Evolutionary conservation across 352 stramenopile genomes (phyloP), one percentile per base, ranked within the genome.

Genomic region (Detonula confervacea): DNA sequence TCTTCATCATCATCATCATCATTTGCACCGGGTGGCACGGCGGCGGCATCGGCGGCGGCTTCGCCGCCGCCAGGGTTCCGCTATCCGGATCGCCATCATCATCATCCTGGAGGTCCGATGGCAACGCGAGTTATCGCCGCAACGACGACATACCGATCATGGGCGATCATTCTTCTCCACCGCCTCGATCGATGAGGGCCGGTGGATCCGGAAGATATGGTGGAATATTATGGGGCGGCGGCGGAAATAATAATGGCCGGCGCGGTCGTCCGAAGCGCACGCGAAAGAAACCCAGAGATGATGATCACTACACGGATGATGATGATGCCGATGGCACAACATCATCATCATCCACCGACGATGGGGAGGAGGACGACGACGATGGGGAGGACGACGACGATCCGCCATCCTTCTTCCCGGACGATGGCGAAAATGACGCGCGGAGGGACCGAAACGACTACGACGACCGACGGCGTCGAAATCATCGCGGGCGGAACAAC

Each of bases 81-180:
- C 47, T 59, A 44, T 47, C 20, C n/a, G 44, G 39, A 29, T 20
- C 30, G 16, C 37, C 47, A 30, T 33, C 60, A 16, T 20, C 47
- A n/a, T 66, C 68, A 66, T 54, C 47, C 16, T 46, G 22, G 2
- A 67, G 65, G 60, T 14, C 39, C 18, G 24, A 46, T 18, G 35
- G 33, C 14, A 60, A 46, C 24, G 29, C 44, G 2, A 27, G 25
- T 20, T 66, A 70, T 75, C 63, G 35, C 30, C 20, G 30, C 44
- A 35, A 64, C 39, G 46, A 59, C 42, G 76, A 84, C 51, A 57
- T 84, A n/a, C 77, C 77, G n/a, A 74, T 85, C 29, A 62, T 85
- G 33, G 57, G 47, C 46, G 71, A 75, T 22, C 33, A 57, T n/a
- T n/a, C n/a, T n/a, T n/a, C n/a, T n/a, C n/a, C n/a, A n/a, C n/a